A percentile compares a stretch with the other conserved stretches of the same genome.
Evolutionary conservation across 805 yeast species (phyloP).

Genomic region (Kazachstania kunashirensis): DNA sequence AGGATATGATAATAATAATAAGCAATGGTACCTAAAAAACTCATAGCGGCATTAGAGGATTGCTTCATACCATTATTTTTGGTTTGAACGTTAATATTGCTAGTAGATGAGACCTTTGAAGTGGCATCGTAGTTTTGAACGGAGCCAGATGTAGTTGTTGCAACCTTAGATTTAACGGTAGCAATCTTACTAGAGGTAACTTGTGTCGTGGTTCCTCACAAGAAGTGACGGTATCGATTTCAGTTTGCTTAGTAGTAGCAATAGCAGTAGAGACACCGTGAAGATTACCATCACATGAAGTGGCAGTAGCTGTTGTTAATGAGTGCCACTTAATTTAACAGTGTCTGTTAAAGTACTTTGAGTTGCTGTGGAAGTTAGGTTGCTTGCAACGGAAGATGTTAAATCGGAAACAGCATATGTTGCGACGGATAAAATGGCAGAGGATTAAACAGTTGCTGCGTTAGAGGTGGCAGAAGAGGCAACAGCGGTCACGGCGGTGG

Average conservation of each 20-base stretch:
- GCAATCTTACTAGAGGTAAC: neutral
- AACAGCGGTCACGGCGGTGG: neutral
- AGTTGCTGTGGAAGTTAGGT: neutral
- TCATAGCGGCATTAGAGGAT: conserved; percentile 7
- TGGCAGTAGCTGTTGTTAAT: neutral
- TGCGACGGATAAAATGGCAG: neutral
- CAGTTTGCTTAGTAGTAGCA: neutral
- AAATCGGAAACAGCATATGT: neutral
- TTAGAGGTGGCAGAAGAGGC: neutral
- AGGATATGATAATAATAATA: too few relatives aligned
- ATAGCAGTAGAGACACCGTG: neutral
- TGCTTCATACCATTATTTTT: conserved; percentile 9
- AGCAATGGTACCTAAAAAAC: conserved; percentile 9
- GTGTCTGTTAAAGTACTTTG: too few relatives aligned
- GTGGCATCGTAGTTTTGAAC: too few relatives aligned
- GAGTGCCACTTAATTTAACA: too few relatives aligned
- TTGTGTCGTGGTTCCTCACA: too few relatives aligned
- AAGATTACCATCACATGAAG: neutral
- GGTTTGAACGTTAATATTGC: conserved; percentile 7
- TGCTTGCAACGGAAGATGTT: neutral
- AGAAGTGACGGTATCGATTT: neutral
- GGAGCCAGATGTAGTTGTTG: too few relatives aligned
- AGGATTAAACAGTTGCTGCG: neutral
- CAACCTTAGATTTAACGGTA: too few relatives aligned
- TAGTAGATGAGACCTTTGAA: conserved; percentile 4